Base-by-base conservation (phyloP, 441 rosid genomes). In the Corymbia calophylla region DNA sequence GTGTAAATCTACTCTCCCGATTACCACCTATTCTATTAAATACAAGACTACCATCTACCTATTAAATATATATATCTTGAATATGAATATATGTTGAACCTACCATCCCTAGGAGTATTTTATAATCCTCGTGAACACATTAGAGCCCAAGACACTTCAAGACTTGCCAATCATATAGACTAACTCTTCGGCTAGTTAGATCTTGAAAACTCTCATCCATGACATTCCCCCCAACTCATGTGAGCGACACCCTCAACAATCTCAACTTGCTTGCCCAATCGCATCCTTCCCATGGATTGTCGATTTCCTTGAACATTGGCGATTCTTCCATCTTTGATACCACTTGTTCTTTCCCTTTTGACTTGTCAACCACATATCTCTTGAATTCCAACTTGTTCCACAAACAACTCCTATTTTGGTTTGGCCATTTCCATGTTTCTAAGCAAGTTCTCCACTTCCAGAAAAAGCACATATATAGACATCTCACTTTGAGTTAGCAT, bases 341-440 rank as follows among this genome's bases (percentile, higher is more conserved):
- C 6, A 1, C 29, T 56, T 23, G 29, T 5, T 56, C 62, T 56
- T 56, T 56, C 62, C 62, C 62, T 56, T 13, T 1, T 23, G 5
- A 9, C 29, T 23, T 56, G 29, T 56, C 1, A 23, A 0, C 13
- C 4, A 9, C 3, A 56, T 0, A 0, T 12, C 29, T 56, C 62
- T 56, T 9, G 14, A 56, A 56, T 56, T 13, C 29, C 62, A 56
- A 56, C 13, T 56, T 1, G 0, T 56, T 23, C 29, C 29, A 56
- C 62, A 56, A 56, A 29, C 29, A 56, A 56, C 62, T 56, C 29
- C 13, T 56, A 21, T 56, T 56, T 56, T 27, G 62, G 62, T 23
- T 56, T 0, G 1, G 29, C 25, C 29, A 56, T 23, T 56, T 56
- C 62, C 29, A 4, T 23, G 62, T 56, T 56, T 9, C 6, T 56